A percentile compares a stretch with the other conserved stretches of the same genome.
Evolutionary conservation across 2,329 filamentous ascomycete species (phyloP).

Genomic region (Colletotrichum musicola): DNA sequence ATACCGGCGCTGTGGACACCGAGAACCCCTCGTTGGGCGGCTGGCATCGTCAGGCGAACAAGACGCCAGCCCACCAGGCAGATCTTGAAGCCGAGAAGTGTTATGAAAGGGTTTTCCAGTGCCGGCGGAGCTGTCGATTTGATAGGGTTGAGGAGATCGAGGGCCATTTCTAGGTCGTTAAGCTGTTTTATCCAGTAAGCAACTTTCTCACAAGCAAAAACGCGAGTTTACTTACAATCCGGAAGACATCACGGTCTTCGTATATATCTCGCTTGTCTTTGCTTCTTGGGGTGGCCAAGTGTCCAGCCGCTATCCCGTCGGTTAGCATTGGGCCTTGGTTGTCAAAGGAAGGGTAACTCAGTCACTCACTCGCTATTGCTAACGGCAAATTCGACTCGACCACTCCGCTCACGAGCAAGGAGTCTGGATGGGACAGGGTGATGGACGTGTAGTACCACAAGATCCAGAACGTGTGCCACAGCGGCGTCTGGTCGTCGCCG

Average conservation of each 20-base stretch:
- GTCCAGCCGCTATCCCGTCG: conserved; percentile 1
- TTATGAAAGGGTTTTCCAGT: conserved; percentile 27
- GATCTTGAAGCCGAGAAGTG: conserved; percentile 28
- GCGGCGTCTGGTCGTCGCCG: conserved; percentile 18
- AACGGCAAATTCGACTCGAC: conserved; percentile 23
- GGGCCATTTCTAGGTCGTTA: conserved; percentile 23
- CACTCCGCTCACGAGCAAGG: conserved; percentile 18
- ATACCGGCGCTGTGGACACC: neutral
- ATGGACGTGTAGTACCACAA: conserved; percentile 30
- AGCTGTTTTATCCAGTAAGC: neutral
- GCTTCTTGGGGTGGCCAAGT: conserved; percentile 13
- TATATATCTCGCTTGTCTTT: conserved; percentile 29
- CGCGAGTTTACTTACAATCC: neutral
- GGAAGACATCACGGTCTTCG: conserved; percentile 18
- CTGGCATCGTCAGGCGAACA: conserved; percentile 25
- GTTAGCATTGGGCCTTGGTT: neutral
- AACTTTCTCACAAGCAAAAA: neutral
- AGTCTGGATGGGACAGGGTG: conserved; percentile 23
- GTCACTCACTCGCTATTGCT: conserved; percentile 21
- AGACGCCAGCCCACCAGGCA: conserved; percentile 27
- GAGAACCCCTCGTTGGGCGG: neutral
- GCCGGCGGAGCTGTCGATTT: conserved; percentile 21
- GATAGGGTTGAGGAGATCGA: conserved; percentile 13
- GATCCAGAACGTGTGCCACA: conserved; percentile 31
- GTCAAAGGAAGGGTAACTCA: neutral